A percentile compares a stretch with the other conserved stretches of the same genome.
Conservation (phyloP, 1,284 basidiomycete genomes). For the Afroboletus lepidellus region DNA sequence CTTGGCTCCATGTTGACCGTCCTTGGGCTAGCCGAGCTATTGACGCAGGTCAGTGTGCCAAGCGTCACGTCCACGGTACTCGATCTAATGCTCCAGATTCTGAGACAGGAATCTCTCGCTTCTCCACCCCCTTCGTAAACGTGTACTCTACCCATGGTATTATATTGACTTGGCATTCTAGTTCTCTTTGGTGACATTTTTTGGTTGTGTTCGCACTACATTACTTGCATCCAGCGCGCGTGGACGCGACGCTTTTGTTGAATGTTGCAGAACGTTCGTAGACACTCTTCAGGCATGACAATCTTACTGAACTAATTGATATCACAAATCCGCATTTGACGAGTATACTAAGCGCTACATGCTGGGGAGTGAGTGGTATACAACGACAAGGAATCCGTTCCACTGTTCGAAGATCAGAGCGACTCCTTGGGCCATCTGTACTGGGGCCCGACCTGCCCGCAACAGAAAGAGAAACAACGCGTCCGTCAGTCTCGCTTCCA, state of each 20-base stretch:
- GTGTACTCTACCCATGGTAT: constrained; percentile 26
- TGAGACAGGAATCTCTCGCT: constrained; percentile 56
- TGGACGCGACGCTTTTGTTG: constrained; percentile 14
- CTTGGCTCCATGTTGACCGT: not conserved
- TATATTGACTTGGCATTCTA: constrained; percentile 19
- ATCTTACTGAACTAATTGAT: constrained; percentile 18
- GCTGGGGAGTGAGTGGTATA: constrained; percentile 13
- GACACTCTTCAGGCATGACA: constrained; percentile 12
- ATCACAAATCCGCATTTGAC: constrained; percentile 19
- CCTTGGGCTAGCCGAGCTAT: constrained; percentile 47
- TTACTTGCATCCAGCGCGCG: constrained; percentile 23
- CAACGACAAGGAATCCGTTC: not conserved
- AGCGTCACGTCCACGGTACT: constrained; percentile 13
- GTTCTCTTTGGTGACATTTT: constrained; percentile 9
- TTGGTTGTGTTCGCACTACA: constrained; percentile 21
- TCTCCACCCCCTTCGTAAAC: constrained; percentile 54
- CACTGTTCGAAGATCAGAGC: constrained; percentile 40
- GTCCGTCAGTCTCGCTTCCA: not conserved
- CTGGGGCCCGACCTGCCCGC: constrained; percentile 74
- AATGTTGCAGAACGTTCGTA: constrained; percentile 20
- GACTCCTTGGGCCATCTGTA: constrained; percentile 79
- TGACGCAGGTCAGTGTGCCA: constrained; percentile 52
- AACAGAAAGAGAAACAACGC: not conserved
- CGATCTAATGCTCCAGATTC: constrained; percentile 33
- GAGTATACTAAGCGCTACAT: no score